These are phyloP conservation scores for Gynostemma pentaphyllum DNA, from an alignment of 306 rosid species.

Conservation along the genomic window DNA sequence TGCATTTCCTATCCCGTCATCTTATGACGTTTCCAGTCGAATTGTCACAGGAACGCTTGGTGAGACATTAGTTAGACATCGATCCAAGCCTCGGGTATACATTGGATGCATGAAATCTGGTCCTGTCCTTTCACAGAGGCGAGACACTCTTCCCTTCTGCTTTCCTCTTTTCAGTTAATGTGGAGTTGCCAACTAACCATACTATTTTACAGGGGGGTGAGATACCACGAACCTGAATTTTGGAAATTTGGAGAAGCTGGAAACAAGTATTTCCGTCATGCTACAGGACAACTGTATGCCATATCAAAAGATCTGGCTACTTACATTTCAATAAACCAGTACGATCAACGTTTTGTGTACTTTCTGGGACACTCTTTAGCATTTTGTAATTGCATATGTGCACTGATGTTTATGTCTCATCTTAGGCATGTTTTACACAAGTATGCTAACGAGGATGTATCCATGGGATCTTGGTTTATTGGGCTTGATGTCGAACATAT, in stretches of 20 bases:
- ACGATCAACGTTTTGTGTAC: slow-evolving; percentile 15
- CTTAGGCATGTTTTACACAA: slow-evolving; percentile 83
- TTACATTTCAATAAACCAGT: slow-evolving; percentile 82
- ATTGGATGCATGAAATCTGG: slow-evolving; percentile 99
- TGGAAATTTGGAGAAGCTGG: slow-evolving; percentile 98
- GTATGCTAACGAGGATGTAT: slow-evolving; percentile 96
- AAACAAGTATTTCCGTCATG: slow-evolving; percentile 96
- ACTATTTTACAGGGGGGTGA: slow-evolving; percentile 65
- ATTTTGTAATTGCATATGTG: neutral
- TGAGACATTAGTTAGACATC: slow-evolving; percentile 77
- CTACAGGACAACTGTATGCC: slow-evolving; percentile 95
- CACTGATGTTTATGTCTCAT: neutral
- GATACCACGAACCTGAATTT: slow-evolving; percentile 94
- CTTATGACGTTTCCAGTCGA: neutral
- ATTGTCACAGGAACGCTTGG: slow-evolving; percentile 75
- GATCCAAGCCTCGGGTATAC: slow-evolving; percentile 61
- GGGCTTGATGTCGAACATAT: slow-evolving; percentile 92
- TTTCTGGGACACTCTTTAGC: neutral
- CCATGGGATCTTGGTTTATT: slow-evolving; percentile 93
- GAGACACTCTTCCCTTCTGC: slow-evolving; percentile 9
- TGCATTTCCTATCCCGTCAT: neutral
- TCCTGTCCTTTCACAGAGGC: slow-evolving; percentile 87
- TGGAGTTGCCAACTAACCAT: neutral
- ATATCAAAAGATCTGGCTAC: slow-evolving; percentile 85
- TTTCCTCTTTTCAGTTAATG: slow-evolving; percentile 7